A percentile compares a stretch with the other conserved stretches of the same genome.
Conservation (phyloP, 2,329 filamentous ascomycete species). For the Verticillium dahliae region DNA sequence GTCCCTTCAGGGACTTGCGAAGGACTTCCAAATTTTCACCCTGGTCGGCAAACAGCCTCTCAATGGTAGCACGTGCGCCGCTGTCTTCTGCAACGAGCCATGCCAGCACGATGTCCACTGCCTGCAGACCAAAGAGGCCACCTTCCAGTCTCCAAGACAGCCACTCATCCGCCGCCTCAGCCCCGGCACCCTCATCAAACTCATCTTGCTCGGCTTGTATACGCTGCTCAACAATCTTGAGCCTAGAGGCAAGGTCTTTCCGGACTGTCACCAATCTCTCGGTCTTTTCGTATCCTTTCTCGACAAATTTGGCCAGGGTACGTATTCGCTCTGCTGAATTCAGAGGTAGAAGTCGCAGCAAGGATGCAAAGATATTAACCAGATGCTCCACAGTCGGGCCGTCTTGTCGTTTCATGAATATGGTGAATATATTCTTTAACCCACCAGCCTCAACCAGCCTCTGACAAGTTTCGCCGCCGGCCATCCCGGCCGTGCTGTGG, state of each 20-base stretch:
- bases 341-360: conserved; percentile 73
- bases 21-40: conserved; percentile 61
- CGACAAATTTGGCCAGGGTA: conserved; percentile 86
- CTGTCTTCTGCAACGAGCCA: conserved; percentile 90
- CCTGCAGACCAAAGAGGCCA: conserved; percentile 77
- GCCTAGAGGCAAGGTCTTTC: conserved; percentile 58
- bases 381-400: conserved; percentile 72
- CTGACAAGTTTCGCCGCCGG: conserved; percentile 60
- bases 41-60: conserved; percentile 56
- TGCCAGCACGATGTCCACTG: conserved; percentile 75
- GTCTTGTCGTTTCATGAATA: conserved; percentile 77
- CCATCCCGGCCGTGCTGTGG: conserved; percentile 56
- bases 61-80: conserved; percentile 62
- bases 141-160: conserved; percentile 72
- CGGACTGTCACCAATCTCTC: conserved; percentile 64
- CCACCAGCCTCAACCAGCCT: conserved; percentile 77
- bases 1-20: conserved; percentile 59
- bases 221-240: conserved; percentile 55
- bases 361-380: conserved; percentile 74
- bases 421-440: conserved; percentile 75
- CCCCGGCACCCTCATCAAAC: conserved; percentile 50
- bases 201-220: conserved; percentile 15
- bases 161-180: conserved; percentile 62
- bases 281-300: conserved; percentile 88
- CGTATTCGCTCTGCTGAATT: conserved; percentile 75